Percentiles rank a stretch among this genome's conserved stretches.
Evolutionary conservation across 202 grass and related monocot species (phyloP).

Genomic region (Musa balbisiana): DNA sequence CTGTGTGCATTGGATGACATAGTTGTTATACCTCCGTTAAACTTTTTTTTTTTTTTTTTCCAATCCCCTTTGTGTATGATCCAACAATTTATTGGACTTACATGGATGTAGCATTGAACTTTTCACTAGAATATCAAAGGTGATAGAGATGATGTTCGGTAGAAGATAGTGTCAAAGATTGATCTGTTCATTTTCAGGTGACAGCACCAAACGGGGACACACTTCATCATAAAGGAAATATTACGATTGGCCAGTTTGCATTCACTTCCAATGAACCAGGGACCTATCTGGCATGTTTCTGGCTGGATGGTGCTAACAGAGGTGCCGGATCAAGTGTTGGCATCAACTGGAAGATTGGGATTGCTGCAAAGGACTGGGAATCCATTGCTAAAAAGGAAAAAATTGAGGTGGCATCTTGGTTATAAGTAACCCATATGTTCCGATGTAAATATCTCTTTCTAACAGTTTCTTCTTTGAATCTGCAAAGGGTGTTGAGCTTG

Average conservation of each 20-base stretch:
- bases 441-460: not conserved
- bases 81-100: no score
- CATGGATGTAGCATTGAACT: no score
- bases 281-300: constrained; percentile 7
- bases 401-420: not conserved
- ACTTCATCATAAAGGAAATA: constrained; percentile 1
- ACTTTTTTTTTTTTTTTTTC: no score
- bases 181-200: constrained; percentile 4
- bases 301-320: constrained; percentile 2
- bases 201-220: constrained; percentile 7
- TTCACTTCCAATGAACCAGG: constrained; percentile 15
- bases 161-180: not conserved
- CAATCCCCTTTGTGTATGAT: no score
- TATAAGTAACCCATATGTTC: not conserved
- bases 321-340: not conserved
- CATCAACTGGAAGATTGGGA: constrained; percentile 16
- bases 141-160: no score
- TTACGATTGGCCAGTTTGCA: constrained; percentile 3
- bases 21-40: no score
- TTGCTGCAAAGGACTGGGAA: constrained; percentile 16
- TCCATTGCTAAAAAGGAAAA: constrained; percentile 22
- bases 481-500: constrained; percentile 8
- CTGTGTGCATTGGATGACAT: no score
- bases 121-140: no score
- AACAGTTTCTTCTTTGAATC: not conserved